Percentiles rank a stretch among this genome's conserved stretches.
Conservation (phyloP, 2,329 filamentous ascomycete species). For the Claviceps sorghi region DNA sequence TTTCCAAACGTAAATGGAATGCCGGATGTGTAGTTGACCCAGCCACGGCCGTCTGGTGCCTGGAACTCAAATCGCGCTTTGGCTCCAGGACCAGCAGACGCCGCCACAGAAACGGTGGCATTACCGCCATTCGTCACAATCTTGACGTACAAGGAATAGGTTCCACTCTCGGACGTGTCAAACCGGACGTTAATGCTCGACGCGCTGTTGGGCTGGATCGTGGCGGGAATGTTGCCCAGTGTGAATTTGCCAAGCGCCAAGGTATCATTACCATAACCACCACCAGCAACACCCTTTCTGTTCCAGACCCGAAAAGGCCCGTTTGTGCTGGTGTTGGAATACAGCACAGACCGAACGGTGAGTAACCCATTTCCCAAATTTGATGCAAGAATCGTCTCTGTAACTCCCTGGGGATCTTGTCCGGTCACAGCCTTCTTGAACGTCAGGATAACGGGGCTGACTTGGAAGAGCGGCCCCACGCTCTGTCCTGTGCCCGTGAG, state of each 20-base stretch:
- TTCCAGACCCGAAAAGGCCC: constrained; percentile 30
- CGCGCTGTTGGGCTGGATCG: constrained; percentile 25
- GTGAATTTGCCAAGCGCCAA: constrained; percentile 32
- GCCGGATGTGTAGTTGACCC: constrained; percentile 30
- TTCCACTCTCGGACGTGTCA: constrained; percentile 29
- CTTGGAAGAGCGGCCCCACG: constrained; percentile 25
- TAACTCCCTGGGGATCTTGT: constrained; percentile 19
- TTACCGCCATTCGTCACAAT: constrained; percentile 35
- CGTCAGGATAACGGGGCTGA: constrained; percentile 32
- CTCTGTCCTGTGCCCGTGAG: constrained; percentile 36
- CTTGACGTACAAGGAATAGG: constrained; percentile 33
- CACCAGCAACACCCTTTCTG: constrained; percentile 9
- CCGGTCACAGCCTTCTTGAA: constrained; percentile 36
- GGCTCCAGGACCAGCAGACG: constrained; percentile 33
- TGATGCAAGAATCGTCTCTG: constrained; percentile 30
- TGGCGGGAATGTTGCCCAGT: constrained; percentile 29
- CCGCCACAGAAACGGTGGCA: constrained; percentile 32
- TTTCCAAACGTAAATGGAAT: constrained; percentile 39
- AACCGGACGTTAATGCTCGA: constrained; percentile 31
- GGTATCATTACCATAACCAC: constrained; percentile 6
- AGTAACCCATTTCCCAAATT: constrained; percentile 35
- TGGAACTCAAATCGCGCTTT: constrained; percentile 40
- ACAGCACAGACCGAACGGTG: constrained; percentile 28
- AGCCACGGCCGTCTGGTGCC: constrained; percentile 31
- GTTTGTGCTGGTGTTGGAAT: constrained; percentile 26